phyloP scores from a whole-genome alignment of 1,284 basidiomycete species.

The Ustilago bromivora region DNA sequence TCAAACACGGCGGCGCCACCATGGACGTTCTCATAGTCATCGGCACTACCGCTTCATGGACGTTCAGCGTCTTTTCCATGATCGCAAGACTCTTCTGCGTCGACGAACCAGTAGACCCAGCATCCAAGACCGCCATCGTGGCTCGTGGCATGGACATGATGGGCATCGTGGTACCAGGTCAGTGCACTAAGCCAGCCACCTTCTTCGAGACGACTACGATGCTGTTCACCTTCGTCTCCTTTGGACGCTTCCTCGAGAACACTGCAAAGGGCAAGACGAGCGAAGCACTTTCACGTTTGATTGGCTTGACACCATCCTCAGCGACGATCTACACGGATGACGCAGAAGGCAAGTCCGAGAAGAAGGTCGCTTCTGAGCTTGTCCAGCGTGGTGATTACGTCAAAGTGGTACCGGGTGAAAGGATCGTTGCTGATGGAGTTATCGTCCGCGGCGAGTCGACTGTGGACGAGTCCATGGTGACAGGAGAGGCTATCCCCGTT shows the following conservation, averaged over 20 bases:
- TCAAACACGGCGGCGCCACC: conserved; percentile 89
- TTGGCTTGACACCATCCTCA: conserved; percentile 92
- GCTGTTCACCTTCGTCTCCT: conserved; percentile 96
- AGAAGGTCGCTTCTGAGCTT: conserved; percentile 91
- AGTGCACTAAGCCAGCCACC: conserved; percentile 81
- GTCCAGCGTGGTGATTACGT: conserved; percentile 93
- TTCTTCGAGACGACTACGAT: conserved; percentile 99
- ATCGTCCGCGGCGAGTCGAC: conserved; percentile 86
- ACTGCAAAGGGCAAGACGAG: conserved; percentile 96
- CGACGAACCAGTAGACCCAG: conserved; percentile 14
- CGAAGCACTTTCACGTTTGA: conserved; percentile 93
- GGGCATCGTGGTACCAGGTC: conserved; percentile 63
- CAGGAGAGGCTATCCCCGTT: conserved; percentile 93
- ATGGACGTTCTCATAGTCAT: conserved; percentile 93
- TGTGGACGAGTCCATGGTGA: conserved; percentile 96
- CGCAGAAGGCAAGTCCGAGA: conserved; percentile 77
- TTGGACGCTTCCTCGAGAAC: conserved; percentile 96
- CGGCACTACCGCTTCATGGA: conserved; percentile 92
- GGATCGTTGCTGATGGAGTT: conserved; percentile 93
- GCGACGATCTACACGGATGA: conserved; percentile 87
- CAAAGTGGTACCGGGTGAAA: conserved; percentile 95
- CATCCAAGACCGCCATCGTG: neutral
- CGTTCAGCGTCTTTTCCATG: conserved; percentile 85
- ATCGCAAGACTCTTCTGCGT: conserved; percentile 55
- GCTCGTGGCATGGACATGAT: conserved; percentile 31